Percentiles rank a stretch among this genome's conserved stretches.
Conservation (phyloP, 2,329 filamentous ascomycete species). For the Nothopassalora personata region DNA sequence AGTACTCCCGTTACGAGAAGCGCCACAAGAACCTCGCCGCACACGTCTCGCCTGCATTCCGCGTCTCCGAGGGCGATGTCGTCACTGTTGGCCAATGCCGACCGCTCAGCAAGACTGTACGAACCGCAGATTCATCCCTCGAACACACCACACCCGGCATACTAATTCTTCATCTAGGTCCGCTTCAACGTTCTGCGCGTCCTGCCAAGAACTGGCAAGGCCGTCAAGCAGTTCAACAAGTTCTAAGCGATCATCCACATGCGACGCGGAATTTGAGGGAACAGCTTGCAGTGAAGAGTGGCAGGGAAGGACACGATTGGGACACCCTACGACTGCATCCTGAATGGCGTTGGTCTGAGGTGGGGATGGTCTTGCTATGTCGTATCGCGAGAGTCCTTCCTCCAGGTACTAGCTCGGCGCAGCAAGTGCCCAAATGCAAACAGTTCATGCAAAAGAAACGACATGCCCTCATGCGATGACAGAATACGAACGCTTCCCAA, state of each 20-base stretch:
- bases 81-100: conserved; percentile 99
- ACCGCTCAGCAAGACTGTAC: conserved; percentile 98
- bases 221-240: conserved; percentile 97
- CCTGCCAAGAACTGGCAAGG: conserved; percentile 93
- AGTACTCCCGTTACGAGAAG: conserved; percentile 99
- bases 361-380: conserved; percentile 8
- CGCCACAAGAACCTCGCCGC: conserved; percentile 99
- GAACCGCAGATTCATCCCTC: conserved; percentile 38
- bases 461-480: background rate
- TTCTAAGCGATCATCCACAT: conserved; percentile 59
- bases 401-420: conserved; percentile 21
- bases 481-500: background rate
- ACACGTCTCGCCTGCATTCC: conserved; percentile 98
- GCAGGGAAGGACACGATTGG: conserved; percentile 8
- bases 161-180: conserved; percentile 53
- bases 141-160: conserved; percentile 4
- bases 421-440: conserved; percentile 24
- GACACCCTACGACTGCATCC: conserved; percentile 18
- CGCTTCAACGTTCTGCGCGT: conserved; percentile 99
- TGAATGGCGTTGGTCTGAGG: conserved; percentile 22
- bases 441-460: conserved; percentile 20
- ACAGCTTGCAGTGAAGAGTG: conserved; percentile 8
- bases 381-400: background rate
- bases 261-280: conserved; percentile 17
- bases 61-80: conserved; percentile 99